These are phyloP conservation scores for Xanthoconium purpureum DNA, from an alignment of 768 basidiomycete genomes.

Conservation along the genomic window DNA sequence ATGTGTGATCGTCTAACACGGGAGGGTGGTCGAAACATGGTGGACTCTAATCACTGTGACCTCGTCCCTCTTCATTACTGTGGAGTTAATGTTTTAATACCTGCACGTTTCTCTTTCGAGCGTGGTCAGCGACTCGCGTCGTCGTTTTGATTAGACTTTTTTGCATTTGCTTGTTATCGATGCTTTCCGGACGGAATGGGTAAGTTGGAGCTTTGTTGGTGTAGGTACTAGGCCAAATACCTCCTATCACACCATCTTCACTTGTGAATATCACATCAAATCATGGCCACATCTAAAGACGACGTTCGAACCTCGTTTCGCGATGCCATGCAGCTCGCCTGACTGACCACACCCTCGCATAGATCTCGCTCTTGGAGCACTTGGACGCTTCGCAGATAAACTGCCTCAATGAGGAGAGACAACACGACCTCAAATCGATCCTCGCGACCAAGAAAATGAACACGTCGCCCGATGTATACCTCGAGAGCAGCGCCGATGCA, in stretches of 20 bases:
- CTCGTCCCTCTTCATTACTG: background rate
- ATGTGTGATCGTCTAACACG: conserved; percentile 74
- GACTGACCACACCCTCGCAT: conserved; percentile 5
- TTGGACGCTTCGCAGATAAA: conserved; percentile 59
- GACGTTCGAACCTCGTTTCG: conserved; percentile 24
- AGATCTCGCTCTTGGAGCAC: conserved; percentile 56
- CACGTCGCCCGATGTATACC: conserved; percentile 39
- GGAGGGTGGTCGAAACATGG: background rate
- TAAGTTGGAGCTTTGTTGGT: background rate
- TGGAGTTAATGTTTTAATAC: conserved; percentile 12
- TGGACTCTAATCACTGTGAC: conserved; percentile 8
- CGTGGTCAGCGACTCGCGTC: conserved; percentile 4
- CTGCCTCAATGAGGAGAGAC: conserved; percentile 63
- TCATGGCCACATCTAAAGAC: conserved; percentile 28
- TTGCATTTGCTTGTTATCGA: conserved; percentile 15
- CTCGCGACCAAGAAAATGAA: conserved; percentile 44
- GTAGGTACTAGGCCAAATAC: background rate
- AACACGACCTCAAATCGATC: conserved; percentile 53
- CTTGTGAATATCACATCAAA: conserved; percentile 1
- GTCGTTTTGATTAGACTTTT: conserved; percentile 3
- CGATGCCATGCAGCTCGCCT: background rate
- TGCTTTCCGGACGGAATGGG: conserved; percentile 5
- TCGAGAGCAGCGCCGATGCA: conserved; percentile 71
- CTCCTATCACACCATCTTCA: conserved; percentile 12
- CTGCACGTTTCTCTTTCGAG: conserved; percentile 4